Evolutionary conservation across 257 asterid species (phyloP), one percentile per base, ranked within the genome.

Genomic region (Anisodus acutangulus): DNA sequence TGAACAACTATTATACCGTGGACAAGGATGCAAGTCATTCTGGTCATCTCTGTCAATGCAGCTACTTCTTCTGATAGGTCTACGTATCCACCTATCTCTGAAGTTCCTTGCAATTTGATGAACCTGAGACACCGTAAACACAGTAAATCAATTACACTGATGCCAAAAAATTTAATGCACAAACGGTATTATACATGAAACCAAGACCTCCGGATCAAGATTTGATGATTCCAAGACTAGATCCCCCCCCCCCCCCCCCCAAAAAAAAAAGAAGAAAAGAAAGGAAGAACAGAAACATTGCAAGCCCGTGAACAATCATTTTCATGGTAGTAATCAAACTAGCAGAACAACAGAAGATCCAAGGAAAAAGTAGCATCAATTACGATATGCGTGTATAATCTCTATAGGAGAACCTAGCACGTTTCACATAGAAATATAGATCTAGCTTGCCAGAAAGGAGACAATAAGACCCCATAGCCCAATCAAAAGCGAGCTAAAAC

Each of bases 21-120:
- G 71, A 83, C 74, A 85, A 11, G 66, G 88, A 84, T 87, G 89
- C 80, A 84, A 84, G 37, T 88, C 97, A 55, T 58, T 85, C 88
- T 86, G 70, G 70, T 91, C 91, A 70, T 91, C 98, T 87, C 90
- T 89, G 79, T 90, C 91, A 85, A 85, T 79, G 91, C 90, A 88
- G 90, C 86, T 84, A 84, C 82, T 85, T 89, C 72, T 95, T 71
- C 97, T 91, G 78, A 87, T 85, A 78, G 87, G 85, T 86, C 95
- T 91, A 58, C 93, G 98, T 57, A 95, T 93, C 98, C 98, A 95
- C 90, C 90, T 91, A 82, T 95, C 98, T 64, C 98, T 88, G 90
- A 95, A 95, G 90, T 85, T 93, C 41, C 98, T 90, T 69, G 98
- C 98, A 86, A 88, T 95, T 87, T 94, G 97, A 90, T 94, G 95